Base-by-base conservation (phyloP, 179 eudicot species). In the Carnegiea gigantea region DNA sequence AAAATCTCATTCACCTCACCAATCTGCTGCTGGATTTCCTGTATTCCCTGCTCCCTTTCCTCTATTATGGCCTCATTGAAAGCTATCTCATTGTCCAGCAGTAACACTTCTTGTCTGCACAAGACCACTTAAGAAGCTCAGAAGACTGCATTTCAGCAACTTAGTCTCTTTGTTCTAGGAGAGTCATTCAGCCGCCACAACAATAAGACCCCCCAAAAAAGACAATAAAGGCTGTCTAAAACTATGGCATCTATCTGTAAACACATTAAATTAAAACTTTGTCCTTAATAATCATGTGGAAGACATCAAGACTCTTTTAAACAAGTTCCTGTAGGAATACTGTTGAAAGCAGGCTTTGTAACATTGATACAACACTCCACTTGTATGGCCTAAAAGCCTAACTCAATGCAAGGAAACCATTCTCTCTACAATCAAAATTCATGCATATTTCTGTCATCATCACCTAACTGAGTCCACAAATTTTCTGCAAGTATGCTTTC, bases 1-100 rank as follows among this genome's bases (percentile, higher is more conserved):
- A 92, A 93, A 49, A 93, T 93, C 86, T 91, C 96, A 82, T 92
- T 92, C 68, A 92, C 96, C 85, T 92, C 94, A 10, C 96, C 98
- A 79, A 93, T 93, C 82, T 93, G 98, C 57, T 88, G 88, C 76
- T 91, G 94, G 75, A 93, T 90, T 88, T 92, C 97, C 67, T 90
- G 89, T 70, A 93, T 93, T 36, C 97, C 97, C 84, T 92, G 93
- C 8, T 93, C 95, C 84, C 97, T 86, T 85, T 93, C 97, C 76
- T 93, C 95, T 75, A 92, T 92, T 62, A 93, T 79, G 48, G 95
- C 95, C 80, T 93, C 97, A 24, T 93, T 93, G 64, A 93, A 93
- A 74, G 87, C 33, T 73, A 93, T 85, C 84, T 93, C 97, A 84
- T 92, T 93, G 84, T 92, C 96, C 87, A 93, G 76, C 73, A 89